phyloP scores from a whole-genome alignment of 805 yeast species.

The Cyberlindnera japonica region DNA sequence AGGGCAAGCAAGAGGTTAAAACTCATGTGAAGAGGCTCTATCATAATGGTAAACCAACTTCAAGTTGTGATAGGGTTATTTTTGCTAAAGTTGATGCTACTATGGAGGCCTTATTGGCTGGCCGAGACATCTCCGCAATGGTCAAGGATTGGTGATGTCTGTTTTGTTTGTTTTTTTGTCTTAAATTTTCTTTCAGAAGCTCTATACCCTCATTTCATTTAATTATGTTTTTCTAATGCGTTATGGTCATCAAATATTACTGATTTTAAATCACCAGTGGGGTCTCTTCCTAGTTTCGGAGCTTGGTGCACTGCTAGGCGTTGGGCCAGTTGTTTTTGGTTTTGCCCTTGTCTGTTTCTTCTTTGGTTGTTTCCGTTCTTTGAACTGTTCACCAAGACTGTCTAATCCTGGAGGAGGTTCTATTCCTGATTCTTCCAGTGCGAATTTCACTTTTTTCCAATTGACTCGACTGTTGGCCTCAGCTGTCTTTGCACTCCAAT shows the following conservation, averaged over 20 bases:
- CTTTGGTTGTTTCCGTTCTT: background rate
- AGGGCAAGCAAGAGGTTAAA: conserved; percentile 8
- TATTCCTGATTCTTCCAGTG: conserved; percentile 12
- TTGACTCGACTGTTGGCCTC: conserved; percentile 12
- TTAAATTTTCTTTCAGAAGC: too few relatives aligned
- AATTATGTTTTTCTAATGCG: background rate
- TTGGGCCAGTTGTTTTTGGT: too few relatives aligned
- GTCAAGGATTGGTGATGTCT: conserved; percentile 10
- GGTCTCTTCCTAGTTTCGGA: too few relatives aligned
- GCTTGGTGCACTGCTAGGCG: too few relatives aligned
- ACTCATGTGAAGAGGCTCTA: conserved; percentile 14
- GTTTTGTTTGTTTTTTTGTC: background rate
- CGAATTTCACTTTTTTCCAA: conserved; percentile 14
- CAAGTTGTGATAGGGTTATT: conserved; percentile 6
- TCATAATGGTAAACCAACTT: conserved; percentile 10
- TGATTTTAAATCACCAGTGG: too few relatives aligned
- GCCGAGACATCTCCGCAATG: conserved; percentile 5
- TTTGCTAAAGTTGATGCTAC: conserved; percentile 13
- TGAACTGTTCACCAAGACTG: background rate
- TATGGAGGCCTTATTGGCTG: conserved; percentile 10
- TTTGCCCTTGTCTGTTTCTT: background rate
- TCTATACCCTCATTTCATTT: too few relatives aligned
- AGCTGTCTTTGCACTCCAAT: background rate
- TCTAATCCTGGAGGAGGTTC: background rate
- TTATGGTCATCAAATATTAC: conserved; percentile 1